Conservation (phyloP, 2,329 filamentous ascomycete genomes). For the Colletotrichum incanum region DNA sequence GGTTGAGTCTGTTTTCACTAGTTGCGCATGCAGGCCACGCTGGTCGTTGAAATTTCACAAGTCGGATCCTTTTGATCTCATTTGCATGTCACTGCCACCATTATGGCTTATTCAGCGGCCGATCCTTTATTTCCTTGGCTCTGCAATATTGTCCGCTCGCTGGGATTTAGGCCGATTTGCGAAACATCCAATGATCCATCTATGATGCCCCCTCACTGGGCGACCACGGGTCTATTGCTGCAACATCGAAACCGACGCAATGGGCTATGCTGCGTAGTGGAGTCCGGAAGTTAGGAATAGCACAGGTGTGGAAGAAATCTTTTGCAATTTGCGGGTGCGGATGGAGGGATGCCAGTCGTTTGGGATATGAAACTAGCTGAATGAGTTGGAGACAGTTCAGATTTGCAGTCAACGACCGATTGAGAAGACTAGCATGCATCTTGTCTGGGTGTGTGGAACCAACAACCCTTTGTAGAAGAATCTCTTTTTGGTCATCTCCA, state of each 20-base stretch:
- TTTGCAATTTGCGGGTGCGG: background rate
- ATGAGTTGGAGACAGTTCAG: background rate
- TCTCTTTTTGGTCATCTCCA: background rate
- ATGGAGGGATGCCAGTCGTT: no score
- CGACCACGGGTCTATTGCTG: background rate
- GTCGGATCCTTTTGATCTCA: background rate
- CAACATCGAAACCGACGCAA: background rate
- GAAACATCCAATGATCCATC: no score
- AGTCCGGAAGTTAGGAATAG: background rate
- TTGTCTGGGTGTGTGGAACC: background rate
- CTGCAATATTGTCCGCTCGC: background rate
- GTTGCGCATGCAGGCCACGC: background rate
- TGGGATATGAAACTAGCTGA: no score
- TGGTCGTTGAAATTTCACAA: background rate
- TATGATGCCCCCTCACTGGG: background rate
- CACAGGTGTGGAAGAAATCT: background rate
- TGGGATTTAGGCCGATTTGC: slow-evolving; percentile 8
- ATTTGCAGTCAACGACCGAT: background rate
- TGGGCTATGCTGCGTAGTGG: background rate
- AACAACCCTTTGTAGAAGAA: no score
- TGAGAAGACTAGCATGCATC: background rate
- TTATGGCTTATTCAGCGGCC: background rate
- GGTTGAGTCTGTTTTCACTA: background rate
- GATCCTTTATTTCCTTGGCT: background rate
- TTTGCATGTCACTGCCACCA: background rate